phyloP scores from a whole-genome alignment of 2,329 filamentous ascomycete species.

The Chaetomium sp. region DNA sequence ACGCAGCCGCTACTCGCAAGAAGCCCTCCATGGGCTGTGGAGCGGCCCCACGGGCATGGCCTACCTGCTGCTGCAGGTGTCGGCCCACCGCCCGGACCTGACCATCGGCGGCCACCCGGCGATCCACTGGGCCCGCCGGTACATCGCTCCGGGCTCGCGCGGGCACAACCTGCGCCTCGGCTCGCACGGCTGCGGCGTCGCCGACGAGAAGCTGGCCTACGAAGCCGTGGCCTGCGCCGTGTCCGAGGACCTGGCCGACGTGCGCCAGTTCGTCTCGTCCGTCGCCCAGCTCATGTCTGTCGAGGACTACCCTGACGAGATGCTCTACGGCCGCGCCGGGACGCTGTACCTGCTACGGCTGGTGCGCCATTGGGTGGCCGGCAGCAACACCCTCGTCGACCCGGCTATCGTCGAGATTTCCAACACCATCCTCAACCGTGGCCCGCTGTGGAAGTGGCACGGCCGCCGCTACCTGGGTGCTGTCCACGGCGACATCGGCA shows the following conservation, averaged over 20 bases:
- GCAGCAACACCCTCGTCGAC: constrained; percentile 52
- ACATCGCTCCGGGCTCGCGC: constrained; percentile 47
- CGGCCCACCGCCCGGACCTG: constrained; percentile 47
- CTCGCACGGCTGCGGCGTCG: constrained; percentile 51
- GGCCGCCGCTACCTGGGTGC: constrained; percentile 65
- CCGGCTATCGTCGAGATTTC: constrained; percentile 59
- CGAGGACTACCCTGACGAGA: constrained; percentile 55
- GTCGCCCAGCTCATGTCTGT: constrained; percentile 45
- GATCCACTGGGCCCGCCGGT: constrained; percentile 50
- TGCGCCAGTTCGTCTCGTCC: constrained; percentile 46
- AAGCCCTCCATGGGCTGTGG: constrained; percentile 51
- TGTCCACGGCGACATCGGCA: constrained; percentile 68
- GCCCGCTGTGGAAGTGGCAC: constrained; percentile 62
- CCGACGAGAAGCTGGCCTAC: constrained; percentile 52
- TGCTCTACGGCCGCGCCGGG: constrained; percentile 68
- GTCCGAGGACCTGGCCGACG: constrained; percentile 43
- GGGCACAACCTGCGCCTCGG: constrained; percentile 41
- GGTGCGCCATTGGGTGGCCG: constrained; percentile 58
- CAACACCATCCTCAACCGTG: constrained; percentile 59
- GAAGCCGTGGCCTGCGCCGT: constrained; percentile 51
- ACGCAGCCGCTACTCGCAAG: constrained; percentile 39
- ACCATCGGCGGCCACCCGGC: constrained; percentile 47
- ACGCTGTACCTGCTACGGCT: constrained; percentile 68
- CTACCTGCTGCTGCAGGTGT: constrained; percentile 56
- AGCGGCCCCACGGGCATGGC: constrained; percentile 58